phyloP scores from a whole-genome alignment of 2,329 filamentous ascomycete genomes.

The Colletotrichum limetticola region DNA sequence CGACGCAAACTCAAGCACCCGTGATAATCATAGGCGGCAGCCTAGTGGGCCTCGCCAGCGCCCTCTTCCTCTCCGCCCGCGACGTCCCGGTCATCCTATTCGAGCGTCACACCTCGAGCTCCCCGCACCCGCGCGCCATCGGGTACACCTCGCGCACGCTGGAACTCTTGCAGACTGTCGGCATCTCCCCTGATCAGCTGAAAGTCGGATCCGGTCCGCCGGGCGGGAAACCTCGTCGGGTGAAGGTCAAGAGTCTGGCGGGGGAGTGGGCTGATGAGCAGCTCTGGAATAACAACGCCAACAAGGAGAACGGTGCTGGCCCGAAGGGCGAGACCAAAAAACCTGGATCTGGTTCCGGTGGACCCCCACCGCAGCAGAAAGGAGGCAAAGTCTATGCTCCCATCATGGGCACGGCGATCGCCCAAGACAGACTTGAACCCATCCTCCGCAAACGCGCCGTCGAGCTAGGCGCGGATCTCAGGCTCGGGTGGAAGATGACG shows the following conservation, averaged over 20 bases:
- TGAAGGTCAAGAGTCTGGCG: conserved; percentile 37
- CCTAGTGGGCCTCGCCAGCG: conserved; percentile 51
- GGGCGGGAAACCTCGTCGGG: conserved; percentile 36
- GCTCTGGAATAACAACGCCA: conserved; percentile 32
- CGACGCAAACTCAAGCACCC: background rate
- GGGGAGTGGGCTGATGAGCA: conserved; percentile 39
- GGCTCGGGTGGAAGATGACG: conserved; percentile 46
- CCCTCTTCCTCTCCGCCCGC: conserved; percentile 47
- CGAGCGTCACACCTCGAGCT: conserved; percentile 47
- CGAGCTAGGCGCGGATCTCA: conserved; percentile 46
- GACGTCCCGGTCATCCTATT: conserved; percentile 47
- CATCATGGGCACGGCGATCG: conserved; percentile 41
- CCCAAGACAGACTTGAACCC: conserved; percentile 53
- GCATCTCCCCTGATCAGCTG: conserved; percentile 31
- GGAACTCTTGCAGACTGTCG: conserved; percentile 46
- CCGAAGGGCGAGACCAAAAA: no score
- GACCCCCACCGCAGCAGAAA: background rate
- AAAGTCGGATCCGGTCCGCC: conserved; percentile 29
- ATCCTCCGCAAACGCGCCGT: conserved; percentile 46
- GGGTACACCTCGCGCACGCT: conserved; percentile 50
- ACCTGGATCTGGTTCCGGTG: background rate
- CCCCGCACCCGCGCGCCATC: conserved; percentile 50
- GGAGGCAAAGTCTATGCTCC: conserved; percentile 31
- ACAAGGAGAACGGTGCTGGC: conserved; percentile 20
- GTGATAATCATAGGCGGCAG: conserved; percentile 52